Evolutionary conservation across 2,329 filamentous ascomycete species (phyloP), one percentile per base, ranked within the genome.

Genomic region (Epichloe bromicola): DNA sequence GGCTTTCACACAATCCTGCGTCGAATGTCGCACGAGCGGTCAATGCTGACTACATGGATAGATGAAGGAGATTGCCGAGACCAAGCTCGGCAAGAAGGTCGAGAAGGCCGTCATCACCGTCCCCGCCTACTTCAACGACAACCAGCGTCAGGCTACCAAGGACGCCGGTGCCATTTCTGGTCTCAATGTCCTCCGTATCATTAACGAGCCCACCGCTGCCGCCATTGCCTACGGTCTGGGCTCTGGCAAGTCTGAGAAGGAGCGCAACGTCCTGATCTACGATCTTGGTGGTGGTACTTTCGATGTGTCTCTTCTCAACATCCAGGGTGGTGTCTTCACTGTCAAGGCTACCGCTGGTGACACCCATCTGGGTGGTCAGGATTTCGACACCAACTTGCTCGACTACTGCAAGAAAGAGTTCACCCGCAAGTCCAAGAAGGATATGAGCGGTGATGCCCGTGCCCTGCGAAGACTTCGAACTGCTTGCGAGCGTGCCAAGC

Each of bases 71-170:
- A 89, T 96, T 70, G 93, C 93, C 65, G 93, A 98, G 80, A 80
- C 79, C 73, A 97, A 98, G 82, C 83, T 98, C 64, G 93, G 89
- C 73, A 95, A 94, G 85, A 95, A 93, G 79, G 90, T 97, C 65
- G 84, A 93, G 76, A 97, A 97, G 83, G 93, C 93, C 59, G 93
- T 98, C 70, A 90, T 98, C 73, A 98, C 93, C 56, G 93, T 97
- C 53, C 93, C 93, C 53, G 93, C 93, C 69, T 98, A 98, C 82
- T 98, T 98, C 88, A 97, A 97, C 81, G 93, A 98, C 83, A 95
- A 95, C 80, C 93, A 98, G 80, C 86, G 93, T 76, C 93, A 97
- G 76, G 88, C 93, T 60, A 98, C 93, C 76, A 97, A 97, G 85
- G 93, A 97, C 68, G 93, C 93, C 60, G 93, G 93, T 84, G 86